Evolutionary conservation across 306 rosid genomes (phyloP).

Genomic region (Trifolium subterraneum): DNA sequence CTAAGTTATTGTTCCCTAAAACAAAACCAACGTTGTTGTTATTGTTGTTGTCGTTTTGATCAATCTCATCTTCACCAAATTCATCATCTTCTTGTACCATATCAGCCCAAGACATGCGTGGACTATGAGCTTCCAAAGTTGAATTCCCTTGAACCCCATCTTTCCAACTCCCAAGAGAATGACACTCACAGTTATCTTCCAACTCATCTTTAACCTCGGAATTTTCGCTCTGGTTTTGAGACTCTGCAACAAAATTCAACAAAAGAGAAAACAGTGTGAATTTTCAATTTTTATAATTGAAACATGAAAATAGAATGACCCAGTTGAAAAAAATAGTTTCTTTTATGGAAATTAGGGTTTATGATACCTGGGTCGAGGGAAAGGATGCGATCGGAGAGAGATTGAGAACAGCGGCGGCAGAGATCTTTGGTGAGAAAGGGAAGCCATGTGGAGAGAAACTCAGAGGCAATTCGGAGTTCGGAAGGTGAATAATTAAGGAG

Average conservation of each 20-base stretch:
- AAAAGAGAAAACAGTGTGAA: no score
- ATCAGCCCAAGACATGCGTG: slow-evolving; percentile 92
- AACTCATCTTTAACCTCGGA: slow-evolving; percentile 38
- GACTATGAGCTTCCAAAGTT: slow-evolving; percentile 10
- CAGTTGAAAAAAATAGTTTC: background rate
- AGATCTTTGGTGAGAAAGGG: slow-evolving; percentile 92
- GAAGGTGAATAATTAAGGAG: slow-evolving; percentile 66
- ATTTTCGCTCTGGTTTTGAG: background rate
- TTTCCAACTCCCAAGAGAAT: slow-evolving; percentile 48
- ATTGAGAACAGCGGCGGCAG: slow-evolving; percentile 63
- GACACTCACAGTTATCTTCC: slow-evolving; percentile 53
- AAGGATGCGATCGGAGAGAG: slow-evolving; percentile 74
- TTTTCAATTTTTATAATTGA: no score
- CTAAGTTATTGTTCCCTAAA: background rate
- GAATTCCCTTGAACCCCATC: slow-evolving; percentile 47
- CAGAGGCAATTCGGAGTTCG: slow-evolving; percentile 85
- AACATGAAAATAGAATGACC: background rate
- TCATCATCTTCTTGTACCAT: slow-evolving; percentile 97
- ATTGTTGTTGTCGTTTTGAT: slow-evolving; percentile 34
- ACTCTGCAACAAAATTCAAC: background rate
- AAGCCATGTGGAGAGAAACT: slow-evolving; percentile 83
- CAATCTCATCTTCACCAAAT: slow-evolving; percentile 60
- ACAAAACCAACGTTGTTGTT: slow-evolving; percentile 31
- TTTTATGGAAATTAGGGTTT: background rate
- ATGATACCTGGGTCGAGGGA: slow-evolving; percentile 68